A percentile compares a stretch with the other conserved stretches of the same genome.
These are phyloP conservation scores for Stereocaulon alpinum DNA, from an alignment of 495 filamentous ascomycete genomes.

Conservation along the genomic window DNA sequence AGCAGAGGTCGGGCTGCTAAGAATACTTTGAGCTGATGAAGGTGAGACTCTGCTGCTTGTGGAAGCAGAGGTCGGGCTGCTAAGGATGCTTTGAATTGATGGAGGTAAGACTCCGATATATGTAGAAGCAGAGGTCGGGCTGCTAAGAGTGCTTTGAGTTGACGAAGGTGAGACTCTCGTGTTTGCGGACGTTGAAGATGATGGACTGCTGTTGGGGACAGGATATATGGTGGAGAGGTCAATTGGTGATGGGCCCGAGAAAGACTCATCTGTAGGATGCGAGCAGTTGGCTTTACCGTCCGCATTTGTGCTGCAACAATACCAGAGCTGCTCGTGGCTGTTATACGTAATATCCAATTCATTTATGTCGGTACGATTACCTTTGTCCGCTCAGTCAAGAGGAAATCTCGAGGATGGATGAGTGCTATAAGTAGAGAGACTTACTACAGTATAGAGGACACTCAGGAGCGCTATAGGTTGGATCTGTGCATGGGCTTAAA, in stretches of 20 bases:
- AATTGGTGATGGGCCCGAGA: constrained; percentile 12
- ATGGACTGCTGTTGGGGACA: background rate
- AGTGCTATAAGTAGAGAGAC: background rate
- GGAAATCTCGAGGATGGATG: background rate
- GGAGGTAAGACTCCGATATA: background rate
- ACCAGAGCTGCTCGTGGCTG: constrained; percentile 3
- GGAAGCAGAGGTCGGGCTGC: background rate
- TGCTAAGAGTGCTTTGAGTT: background rate
- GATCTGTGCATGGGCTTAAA: constrained; percentile 15
- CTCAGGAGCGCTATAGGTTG: constrained; percentile 8
- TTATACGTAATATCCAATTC: constrained; percentile 12
- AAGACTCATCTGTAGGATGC: constrained; percentile 13
- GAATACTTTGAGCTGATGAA: too few relatives aligned
- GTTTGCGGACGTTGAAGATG: background rate
- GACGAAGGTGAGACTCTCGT: background rate
- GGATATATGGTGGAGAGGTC: constrained; percentile 11
- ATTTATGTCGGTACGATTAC: constrained; percentile 4
- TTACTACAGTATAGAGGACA: constrained; percentile 15
- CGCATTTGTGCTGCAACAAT: constrained; percentile 10
- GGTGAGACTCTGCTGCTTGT: too few relatives aligned
- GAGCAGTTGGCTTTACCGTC: constrained; percentile 8
- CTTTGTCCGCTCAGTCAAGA: constrained; percentile 1
- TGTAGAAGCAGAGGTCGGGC: background rate
- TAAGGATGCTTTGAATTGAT: background rate
- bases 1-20: too few relatives aligned